Percentiles rank a stretch among this genome's conserved stretches.
These are phyloP conservation scores for Fusarium subtropicale DNA, from an alignment of 2,329 filamentous ascomycete species.

Conservation along the genomic window DNA sequence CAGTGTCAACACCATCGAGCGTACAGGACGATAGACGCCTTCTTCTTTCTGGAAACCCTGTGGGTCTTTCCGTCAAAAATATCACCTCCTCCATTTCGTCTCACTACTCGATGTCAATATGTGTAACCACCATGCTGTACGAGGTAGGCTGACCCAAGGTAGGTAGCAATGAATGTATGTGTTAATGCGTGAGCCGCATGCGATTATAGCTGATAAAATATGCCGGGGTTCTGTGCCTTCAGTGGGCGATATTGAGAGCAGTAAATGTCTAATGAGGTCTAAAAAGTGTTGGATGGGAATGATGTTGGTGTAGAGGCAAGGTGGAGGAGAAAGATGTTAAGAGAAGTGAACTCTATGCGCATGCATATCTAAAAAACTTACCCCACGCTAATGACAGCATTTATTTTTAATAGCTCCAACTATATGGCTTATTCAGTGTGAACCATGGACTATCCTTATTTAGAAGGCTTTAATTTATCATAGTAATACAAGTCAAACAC, in stretches of 20 bases:
- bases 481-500: neutral
- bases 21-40: conserved; percentile 43
- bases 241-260: neutral
- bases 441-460: neutral
- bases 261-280: neutral
- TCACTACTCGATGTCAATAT: conserved; percentile 10
- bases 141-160: conserved; percentile 1
- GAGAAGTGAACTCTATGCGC: neutral
- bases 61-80: conserved; percentile 33
- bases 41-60: neutral
- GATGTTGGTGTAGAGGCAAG: neutral
- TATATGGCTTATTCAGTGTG: conserved; percentile 3
- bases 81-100: conserved; percentile 24
- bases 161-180: conserved; percentile 4
- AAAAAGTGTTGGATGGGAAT: neutral
- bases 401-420: neutral
- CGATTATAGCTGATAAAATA: neutral
- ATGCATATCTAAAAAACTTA: neutral
- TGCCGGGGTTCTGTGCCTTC: neutral
- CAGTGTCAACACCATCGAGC: conserved; percentile 23
- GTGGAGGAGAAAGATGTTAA: neutral
- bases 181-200: conserved; percentile 7
- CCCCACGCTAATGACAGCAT: neutral
- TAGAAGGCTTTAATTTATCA: neutral
- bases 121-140: conserved; percentile 17